These are phyloP conservation scores for Thraustotheca clavata DNA, from an alignment of 352 stramenopile genomes.

Conservation along the genomic window DNA sequence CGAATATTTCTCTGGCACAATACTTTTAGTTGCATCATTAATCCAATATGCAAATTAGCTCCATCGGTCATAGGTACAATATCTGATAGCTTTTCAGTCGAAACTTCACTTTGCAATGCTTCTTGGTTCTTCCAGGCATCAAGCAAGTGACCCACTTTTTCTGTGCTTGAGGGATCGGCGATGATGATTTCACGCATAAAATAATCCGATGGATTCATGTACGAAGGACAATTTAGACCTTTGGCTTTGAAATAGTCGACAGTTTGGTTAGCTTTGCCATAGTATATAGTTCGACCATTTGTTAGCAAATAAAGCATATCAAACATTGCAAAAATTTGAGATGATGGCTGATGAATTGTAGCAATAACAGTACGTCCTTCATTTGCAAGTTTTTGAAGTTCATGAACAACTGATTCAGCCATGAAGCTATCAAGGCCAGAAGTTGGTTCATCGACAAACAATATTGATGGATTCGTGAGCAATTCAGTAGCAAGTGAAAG, in stretches of 20 bases:
- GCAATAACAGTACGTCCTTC: conserved; percentile 78
- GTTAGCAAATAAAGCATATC: conserved; percentile 44
- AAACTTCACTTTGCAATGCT: background rate
- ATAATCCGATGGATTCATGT: conserved; percentile 1
- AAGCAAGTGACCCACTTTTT: conserved; percentile 31
- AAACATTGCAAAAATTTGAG: conserved; percentile 41
- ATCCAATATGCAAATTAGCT: conserved; percentile 14
- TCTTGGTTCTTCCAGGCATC: conserved; percentile 29
- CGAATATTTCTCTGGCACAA: conserved; percentile 37
- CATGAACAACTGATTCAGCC: conserved; percentile 34
- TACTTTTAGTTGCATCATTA: conserved; percentile 29
- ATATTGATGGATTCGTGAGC: conserved; percentile 52
- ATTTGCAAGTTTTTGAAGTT: conserved; percentile 60
- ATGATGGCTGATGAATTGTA: conserved; percentile 78
- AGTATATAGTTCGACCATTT: background rate
- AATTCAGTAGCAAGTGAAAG: conserved; percentile 45
- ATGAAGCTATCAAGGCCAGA: conserved; percentile 46
- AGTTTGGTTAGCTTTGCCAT: background rate
- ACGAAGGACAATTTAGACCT: background rate
- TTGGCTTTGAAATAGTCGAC: background rate
- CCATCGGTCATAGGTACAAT: background rate
- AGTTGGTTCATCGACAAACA: conserved; percentile 81
- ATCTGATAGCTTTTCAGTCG: background rate
- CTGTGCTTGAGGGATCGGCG: conserved; percentile 34
- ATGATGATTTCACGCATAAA: conserved; percentile 11